A percentile compares a stretch with the other conserved stretches of the same genome.
phyloP scores from a whole-genome alignment of 2,329 filamentous ascomycete species.

The Hymenoscyphus fructigenus region DNA sequence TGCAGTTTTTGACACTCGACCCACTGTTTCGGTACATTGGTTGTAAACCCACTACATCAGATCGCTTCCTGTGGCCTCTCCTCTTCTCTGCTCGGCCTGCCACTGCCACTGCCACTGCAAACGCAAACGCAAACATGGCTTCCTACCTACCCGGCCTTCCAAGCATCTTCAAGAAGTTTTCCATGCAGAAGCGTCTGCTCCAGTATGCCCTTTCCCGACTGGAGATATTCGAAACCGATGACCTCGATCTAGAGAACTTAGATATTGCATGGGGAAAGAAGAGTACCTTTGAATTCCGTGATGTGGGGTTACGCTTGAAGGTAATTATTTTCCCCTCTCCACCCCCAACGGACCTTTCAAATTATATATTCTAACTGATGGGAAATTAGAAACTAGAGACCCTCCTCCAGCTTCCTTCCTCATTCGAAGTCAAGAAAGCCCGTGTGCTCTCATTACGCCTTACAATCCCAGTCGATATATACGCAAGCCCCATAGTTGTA shows the following conservation, averaged over 20 bases:
- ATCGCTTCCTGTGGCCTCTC: not conserved
- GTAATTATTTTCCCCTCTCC: conserved; percentile 44
- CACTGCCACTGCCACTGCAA: not conserved
- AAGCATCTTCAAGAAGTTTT: conserved; percentile 45
- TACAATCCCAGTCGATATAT: conserved; percentile 84
- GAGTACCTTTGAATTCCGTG: conserved; percentile 79
- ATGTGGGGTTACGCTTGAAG: conserved; percentile 79
- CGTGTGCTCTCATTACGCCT: conserved; percentile 74
- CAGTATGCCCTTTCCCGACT: conserved; percentile 81
- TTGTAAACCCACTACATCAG: conserved; percentile 10
- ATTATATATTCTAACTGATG: conserved; percentile 22
- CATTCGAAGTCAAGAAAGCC: conserved; percentile 70
- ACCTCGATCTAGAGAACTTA: conserved; percentile 80
- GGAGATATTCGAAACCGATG: conserved; percentile 84
- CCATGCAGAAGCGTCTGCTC: conserved; percentile 85
- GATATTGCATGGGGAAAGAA: conserved; percentile 80
- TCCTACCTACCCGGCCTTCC: conserved; percentile 30
- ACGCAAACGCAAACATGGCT: conserved; percentile 30
- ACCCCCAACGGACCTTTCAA: not conserved
- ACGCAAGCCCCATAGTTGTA: conserved; percentile 77
- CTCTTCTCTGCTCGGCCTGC: not conserved
- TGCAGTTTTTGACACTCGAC: conserved; percentile 22
- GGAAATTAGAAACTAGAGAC: conserved; percentile 71
- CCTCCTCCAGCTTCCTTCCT: conserved; percentile 70
- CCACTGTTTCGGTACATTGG: conserved; percentile 6